phyloP scores from a whole-genome alignment of 1,139 yeast species.

The Saccharomyces hybrid region DNA sequence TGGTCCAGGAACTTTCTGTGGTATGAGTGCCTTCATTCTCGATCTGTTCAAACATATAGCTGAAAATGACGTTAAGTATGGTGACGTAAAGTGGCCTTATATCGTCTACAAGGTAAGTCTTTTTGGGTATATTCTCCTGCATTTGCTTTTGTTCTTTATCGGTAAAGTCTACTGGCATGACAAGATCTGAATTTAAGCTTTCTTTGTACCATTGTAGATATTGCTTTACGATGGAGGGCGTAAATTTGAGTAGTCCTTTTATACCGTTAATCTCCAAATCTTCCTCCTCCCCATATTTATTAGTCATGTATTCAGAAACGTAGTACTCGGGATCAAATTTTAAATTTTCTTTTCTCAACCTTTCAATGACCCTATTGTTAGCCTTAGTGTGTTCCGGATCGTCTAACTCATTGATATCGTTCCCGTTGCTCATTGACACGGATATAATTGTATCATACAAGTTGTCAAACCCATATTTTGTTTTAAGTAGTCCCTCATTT shows the following conservation, averaged over 20 bases:
- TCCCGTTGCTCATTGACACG: conserved; percentile 68
- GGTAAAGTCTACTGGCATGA: conserved; percentile 43
- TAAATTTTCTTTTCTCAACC: conserved; percentile 62
- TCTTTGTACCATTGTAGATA: conserved; percentile 47
- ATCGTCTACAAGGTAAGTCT: conserved; percentile 48
- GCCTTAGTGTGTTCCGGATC: conserved; percentile 63
- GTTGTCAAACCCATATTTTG: conserved; percentile 71
- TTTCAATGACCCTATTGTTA: conserved; percentile 53
- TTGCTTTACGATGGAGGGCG: conserved; percentile 40
- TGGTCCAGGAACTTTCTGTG: conserved; percentile 89
- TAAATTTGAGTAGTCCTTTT: conserved; percentile 48
- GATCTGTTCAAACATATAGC: conserved; percentile 66
- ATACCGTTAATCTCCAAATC: conserved; percentile 30
- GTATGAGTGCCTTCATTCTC: conserved; percentile 72
- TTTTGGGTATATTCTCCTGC: conserved; percentile 56
- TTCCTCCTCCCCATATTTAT: conserved; percentile 46
- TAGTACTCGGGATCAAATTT: conserved; percentile 87
- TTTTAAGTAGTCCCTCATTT: conserved; percentile 7
- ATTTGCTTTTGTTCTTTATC: conserved; percentile 57
- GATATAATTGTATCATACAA: conserved; percentile 55
- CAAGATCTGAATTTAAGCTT: conserved; percentile 26
- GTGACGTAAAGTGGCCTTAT: conserved; percentile 51
- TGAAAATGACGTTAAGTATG: conserved; percentile 59
- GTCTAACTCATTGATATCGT: conserved; percentile 80
- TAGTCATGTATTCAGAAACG: conserved; percentile 72